Base-by-base conservation (phyloP, 2,329 filamentous ascomycete genomes). In the Ceratocystis harringtonii region DNA sequence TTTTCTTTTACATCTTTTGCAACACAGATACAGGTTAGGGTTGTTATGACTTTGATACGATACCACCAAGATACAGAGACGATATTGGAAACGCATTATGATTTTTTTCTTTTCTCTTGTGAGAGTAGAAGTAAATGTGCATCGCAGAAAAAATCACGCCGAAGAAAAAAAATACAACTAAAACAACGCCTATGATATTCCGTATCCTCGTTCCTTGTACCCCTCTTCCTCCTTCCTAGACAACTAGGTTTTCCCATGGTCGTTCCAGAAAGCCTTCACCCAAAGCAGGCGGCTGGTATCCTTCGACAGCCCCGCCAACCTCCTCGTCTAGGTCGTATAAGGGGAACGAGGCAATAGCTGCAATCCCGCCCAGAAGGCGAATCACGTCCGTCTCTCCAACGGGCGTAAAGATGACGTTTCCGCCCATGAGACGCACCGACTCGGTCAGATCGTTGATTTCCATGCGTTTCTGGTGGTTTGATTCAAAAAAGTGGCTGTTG, bases 281-380 rank as follows among this genome's bases (percentile, higher is more conserved):
- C 30, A n/a, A 30, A 30, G 52, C 52, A 17, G 52, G 52, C 28
- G 52, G 52, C 8, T 50, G 45, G 22, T 58, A 22, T 15, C 45
- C 32, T 8, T 68, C 72, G 3, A 68, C 71, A 10, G 71, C 76
- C 1, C 77, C 77, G 4, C 78, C 78, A 6, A 77, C 78, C 2
- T 78, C 84, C 1, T 87, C 85, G 43, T 92, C 86, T 68, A 95
- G 78, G 69, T 95, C 91, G 19, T 83, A 77, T 45, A 97, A 81
- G 0, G 94, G 92, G 73, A 92, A 99, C 12, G 92, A 96, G 69
- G 96, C 77, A 32, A 96, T 87, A 1, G 91, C 91, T 17, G 92
- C 94, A 68, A 99, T 87, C 19, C 91, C 89, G 0, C 94, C 92
- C 68, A 97, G 74, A 12, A 86, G 88, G 69, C 92, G 89, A 15